Base-by-base conservation (phyloP, 768 basidiomycete species). In the Amanita rimosa region DNA sequence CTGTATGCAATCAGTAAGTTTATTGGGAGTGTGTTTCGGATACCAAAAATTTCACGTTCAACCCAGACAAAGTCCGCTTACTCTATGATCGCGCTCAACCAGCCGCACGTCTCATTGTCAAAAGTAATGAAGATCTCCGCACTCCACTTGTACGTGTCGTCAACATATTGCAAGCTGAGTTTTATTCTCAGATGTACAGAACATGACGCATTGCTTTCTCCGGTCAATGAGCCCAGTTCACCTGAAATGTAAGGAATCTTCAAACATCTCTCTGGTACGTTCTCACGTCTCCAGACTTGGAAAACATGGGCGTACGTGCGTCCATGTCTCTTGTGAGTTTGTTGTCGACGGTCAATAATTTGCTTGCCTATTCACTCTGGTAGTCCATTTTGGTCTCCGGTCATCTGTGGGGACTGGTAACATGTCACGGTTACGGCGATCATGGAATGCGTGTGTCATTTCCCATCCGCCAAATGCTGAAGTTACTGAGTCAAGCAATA, bases 151-250 rank as follows among this genome's bases (percentile, higher is more conserved):
- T 81, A 60, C 37, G 71, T 67, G 14, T 42, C 27, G 34, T 13
- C n/a, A 37, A 24, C 9, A 14, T n/a, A n/a, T 39, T 37, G 13
- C 38, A 37, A 11, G 19, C 39, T 44, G 38, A 22, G 17, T 13
- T 14, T 42, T 6, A 17, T n/a, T n/a, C 21, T 37, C 35, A 22
- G 33, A 48, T 17, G 51, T 41, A 1, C 50, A 84, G 75, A 78
- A 90, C 57, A 87, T 90, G 85, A 88, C 87, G 0, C 83, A 90
- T 62, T 85, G 80, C 49, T 86, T 83, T 54, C 67, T 90, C 7
- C 76, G 87, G n/a, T 85, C 86, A 0, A 89, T 92, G 86, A 84
- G 82, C 54, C 88, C 87, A 4, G 87, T 92, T 42, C 87, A 90
- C 58, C 64, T 87, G 52, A 80, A 87, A 65, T 90, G 81, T 83